Evolutionary conservation across 176 grass and related monocot species (phyloP).

Genomic region (Olyra latifolia): DNA sequence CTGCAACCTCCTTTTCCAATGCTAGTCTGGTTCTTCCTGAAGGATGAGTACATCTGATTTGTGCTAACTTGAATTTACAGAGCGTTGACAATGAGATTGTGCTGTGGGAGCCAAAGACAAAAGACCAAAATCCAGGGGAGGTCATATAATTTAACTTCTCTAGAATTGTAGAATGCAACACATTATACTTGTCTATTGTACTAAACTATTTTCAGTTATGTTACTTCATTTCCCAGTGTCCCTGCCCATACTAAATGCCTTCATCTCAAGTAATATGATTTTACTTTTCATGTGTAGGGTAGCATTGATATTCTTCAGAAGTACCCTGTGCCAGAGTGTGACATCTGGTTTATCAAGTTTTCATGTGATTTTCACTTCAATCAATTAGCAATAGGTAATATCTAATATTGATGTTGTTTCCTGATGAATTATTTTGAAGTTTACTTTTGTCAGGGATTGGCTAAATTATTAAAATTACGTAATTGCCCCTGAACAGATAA

Average conservation of each 20-base stretch:
- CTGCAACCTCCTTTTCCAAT: background rate
- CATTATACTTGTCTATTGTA: background rate
- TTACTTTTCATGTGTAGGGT: conserved; percentile 46
- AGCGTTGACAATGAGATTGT: conserved; percentile 97
- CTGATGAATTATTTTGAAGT: background rate
- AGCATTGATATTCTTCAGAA: conserved; percentile 93
- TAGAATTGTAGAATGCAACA: background rate
- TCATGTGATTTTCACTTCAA: conserved; percentile 98
- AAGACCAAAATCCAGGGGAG: conserved; percentile 82
- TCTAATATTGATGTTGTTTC: background rate
- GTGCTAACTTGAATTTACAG: conserved; percentile 47
- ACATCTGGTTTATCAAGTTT: conserved; percentile 99
- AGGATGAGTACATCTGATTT: conserved; percentile 31
- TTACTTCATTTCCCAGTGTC: conserved; percentile 14
- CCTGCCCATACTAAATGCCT: conserved; percentile 17
- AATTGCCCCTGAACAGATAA: too few species aligned
- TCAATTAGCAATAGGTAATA: conserved; percentile 87
- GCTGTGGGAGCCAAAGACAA: conserved; percentile 90
- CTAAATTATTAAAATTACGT: too few species aligned
- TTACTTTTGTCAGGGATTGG: background rate
- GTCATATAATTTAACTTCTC: conserved; percentile 47
- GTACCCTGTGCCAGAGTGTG: conserved; percentile 94
- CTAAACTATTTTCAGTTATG: conserved; percentile 1
- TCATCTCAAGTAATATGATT: conserved; percentile 20
- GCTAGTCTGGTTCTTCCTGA: background rate